Conservation (phyloP, 495 filamentous ascomycete species). For the Hypoxylon fuscum region DNA sequence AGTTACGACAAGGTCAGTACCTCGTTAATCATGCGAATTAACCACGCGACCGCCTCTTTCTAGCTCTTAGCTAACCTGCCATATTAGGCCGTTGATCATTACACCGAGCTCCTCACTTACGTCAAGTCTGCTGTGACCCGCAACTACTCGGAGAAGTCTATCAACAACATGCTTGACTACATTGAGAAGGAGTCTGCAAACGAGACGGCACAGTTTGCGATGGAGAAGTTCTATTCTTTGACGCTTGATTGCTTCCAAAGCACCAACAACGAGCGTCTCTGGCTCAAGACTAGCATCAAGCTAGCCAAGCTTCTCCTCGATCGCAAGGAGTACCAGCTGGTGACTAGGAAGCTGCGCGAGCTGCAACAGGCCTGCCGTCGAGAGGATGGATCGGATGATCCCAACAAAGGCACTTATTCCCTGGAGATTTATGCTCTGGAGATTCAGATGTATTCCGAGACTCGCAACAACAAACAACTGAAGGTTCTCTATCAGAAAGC, state of each 20-base stretch:
- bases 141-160: slow-evolving; percentile 98
- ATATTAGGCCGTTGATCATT: slow-evolving; percentile 89
- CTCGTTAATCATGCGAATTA: not conserved
- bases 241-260: slow-evolving; percentile 94
- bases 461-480: slow-evolving; percentile 94
- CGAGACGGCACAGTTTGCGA: slow-evolving; percentile 79
- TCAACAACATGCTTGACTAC: slow-evolving; percentile 99
- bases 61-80: slow-evolving; percentile 5
- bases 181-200: slow-evolving; percentile 93
- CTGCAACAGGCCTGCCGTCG: slow-evolving; percentile 89
- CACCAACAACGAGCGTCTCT: slow-evolving; percentile 96
- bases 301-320: slow-evolving; percentile 90
- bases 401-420: slow-evolving; percentile 94
- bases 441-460: slow-evolving; percentile 98
- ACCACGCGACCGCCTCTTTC: too few relatives aligned
- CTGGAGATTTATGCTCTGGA: slow-evolving; percentile 96
- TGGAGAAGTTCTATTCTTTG: slow-evolving; percentile 95
- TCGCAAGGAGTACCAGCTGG: slow-evolving; percentile 82
- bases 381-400: slow-evolving; percentile 90
- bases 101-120: slow-evolving; percentile 93
- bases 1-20: slow-evolving; percentile 79
- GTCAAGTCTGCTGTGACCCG: slow-evolving; percentile 96
- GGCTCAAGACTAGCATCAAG: slow-evolving; percentile 99
- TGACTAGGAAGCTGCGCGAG: slow-evolving; percentile 86
- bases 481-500: slow-evolving; percentile 93